Percentiles rank a stretch among this genome's conserved stretches.
These are phyloP conservation scores for Phytophthora uliginosa DNA, from an alignment of 352 stramenopile species.

Conservation along the genomic window DNA sequence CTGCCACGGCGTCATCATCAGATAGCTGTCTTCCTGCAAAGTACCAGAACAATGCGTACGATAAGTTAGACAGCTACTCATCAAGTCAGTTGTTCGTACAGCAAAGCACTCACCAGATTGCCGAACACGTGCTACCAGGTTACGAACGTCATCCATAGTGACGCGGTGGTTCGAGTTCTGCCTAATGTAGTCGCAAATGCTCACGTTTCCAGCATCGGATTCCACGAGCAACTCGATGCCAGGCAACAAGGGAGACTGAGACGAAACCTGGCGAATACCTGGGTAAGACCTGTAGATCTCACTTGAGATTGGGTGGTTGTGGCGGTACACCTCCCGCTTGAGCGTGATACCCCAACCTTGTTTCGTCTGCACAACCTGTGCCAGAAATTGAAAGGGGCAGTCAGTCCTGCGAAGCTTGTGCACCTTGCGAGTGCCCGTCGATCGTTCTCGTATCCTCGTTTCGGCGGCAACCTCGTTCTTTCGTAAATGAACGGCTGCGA, in stretches of 20 bases:
- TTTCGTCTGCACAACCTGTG: conserved; percentile 6
- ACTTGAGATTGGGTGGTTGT: conserved; percentile 10
- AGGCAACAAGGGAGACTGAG: neutral
- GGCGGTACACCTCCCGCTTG: conserved; percentile 4
- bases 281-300: conserved; percentile 17
- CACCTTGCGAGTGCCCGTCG: neutral
- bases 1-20: conserved; percentile 9
- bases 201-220: neutral
- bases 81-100: neutral
- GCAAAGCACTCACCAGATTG: neutral
- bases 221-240: conserved; percentile 17
- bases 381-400: conserved; percentile 18
- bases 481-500: too few species aligned
- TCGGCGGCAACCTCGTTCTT: too few species aligned
- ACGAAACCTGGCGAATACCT: conserved; percentile 24
- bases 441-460: conserved; percentile 14
- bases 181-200: conserved; percentile 18
- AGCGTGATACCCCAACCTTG: conserved; percentile 3
- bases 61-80: neutral
- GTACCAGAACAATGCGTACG: neutral
- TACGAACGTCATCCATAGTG: conserved; percentile 8
- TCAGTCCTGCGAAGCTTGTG: neutral
- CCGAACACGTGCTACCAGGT: neutral
- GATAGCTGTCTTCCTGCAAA: conserved; percentile 1
- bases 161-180: conserved; percentile 9